phyloP scores from a whole-genome alignment of 768 basidiomycete species.

The Termitomyces sp. region DNA sequence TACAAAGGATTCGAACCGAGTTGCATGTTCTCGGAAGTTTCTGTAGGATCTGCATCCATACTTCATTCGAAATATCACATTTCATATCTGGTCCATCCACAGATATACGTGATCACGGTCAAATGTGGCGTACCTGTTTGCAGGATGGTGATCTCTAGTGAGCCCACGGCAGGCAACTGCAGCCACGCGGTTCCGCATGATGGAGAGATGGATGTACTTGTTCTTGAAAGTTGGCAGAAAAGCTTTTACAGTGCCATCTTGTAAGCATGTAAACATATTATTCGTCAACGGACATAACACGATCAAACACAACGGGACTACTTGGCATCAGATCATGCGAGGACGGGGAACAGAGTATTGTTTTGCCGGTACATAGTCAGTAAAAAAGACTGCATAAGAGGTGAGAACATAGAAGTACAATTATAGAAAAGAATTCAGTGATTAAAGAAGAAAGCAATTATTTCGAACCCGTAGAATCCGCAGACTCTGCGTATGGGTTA shows the following conservation, averaged over 20 bases:
- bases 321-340: constrained; percentile 9
- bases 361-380: constrained; percentile 12
- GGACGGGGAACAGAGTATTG: constrained; percentile 6
- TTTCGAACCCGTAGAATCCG: constrained; percentile 21
- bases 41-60: too few relatives aligned
- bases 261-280: background rate
- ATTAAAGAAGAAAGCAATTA: constrained; percentile 21
- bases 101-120: too few relatives aligned
- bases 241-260: background rate
- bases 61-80: too few relatives aligned
- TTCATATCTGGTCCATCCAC: too few relatives aligned
- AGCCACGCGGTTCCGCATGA: too few relatives aligned
- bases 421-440: constrained; percentile 12
- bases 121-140: too few relatives aligned
- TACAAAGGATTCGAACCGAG: too few relatives aligned
- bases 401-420: constrained; percentile 26
- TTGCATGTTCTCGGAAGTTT: too few relatives aligned
- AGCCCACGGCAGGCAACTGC: too few relatives aligned
- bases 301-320: constrained; percentile 11
- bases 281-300: constrained; percentile 8
- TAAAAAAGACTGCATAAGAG: constrained; percentile 17
- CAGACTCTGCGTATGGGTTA: constrained; percentile 73
- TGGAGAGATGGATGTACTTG: background rate
- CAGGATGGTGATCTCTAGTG: too few relatives aligned
- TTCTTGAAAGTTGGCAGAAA: background rate